phyloP scores from a whole-genome alignment of 179 eudicot genomes.

The Silene noctiflora region DNA sequence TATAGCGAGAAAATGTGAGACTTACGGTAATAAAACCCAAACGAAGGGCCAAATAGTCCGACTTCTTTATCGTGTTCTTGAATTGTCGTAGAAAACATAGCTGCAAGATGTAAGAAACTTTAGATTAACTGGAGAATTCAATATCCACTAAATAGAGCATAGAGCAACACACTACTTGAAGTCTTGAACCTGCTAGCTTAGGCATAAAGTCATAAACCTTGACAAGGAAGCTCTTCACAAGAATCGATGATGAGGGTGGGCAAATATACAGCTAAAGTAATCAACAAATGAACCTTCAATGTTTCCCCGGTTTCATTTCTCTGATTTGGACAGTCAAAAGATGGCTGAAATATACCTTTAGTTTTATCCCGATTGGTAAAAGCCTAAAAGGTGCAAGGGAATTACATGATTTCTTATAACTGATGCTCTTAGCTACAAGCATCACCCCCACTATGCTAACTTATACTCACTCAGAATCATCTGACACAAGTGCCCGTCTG shows the following conservation, averaged over 20 bases:
- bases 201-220: too few species aligned
- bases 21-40: conserved; percentile 48
- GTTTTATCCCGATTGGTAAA: too few species aligned
- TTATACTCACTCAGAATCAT: too few species aligned
- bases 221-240: too few species aligned
- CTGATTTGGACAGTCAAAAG: too few species aligned
- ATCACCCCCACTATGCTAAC: not conserved
- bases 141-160: not conserved
- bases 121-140: not conserved
- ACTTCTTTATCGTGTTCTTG: conserved; percentile 44
- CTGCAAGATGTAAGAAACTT: conserved; percentile 27
- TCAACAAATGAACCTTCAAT: too few species aligned
- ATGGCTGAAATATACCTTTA: not conserved
- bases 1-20: conserved; percentile 33
- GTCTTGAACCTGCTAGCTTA: not conserved
- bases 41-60: conserved; percentile 53
- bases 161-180: not conserved
- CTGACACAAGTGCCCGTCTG: too few species aligned
- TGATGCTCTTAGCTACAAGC: not conserved
- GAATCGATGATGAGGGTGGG: too few species aligned
- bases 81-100: conserved; percentile 51
- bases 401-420: not conserved
- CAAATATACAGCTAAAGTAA: too few species aligned
- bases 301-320: too few species aligned
- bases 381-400: not conserved